A percentile compares a stretch with the other conserved stretches of the same genome.
phyloP scores from a whole-genome alignment of 2,329 filamentous ascomycete genomes.

The Aspergillus sojae region DNA sequence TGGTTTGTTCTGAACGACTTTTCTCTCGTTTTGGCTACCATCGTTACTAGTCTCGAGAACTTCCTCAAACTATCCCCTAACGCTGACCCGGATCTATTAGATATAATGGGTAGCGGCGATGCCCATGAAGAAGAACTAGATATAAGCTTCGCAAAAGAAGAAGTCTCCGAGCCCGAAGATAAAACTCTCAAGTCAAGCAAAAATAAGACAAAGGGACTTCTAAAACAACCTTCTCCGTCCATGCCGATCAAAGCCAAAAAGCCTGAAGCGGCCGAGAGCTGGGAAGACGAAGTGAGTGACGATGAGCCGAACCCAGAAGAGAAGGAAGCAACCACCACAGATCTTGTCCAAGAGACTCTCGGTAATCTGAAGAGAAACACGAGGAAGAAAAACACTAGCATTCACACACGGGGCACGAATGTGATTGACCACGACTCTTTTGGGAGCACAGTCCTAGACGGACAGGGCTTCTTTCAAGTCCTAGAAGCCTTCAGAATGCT shows the following conservation, averaged over 20 bases:
- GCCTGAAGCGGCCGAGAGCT: conserved; percentile 23
- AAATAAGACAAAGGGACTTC: background rate
- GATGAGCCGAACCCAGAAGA: background rate
- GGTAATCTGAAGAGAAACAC: background rate
- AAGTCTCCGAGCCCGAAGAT: background rate
- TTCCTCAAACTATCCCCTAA: background rate
- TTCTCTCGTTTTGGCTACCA: conserved; percentile 51
- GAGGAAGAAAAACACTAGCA: conserved; percentile 6
- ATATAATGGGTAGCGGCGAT: background rate
- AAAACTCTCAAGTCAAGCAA: background rate
- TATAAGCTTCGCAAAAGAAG: background rate
- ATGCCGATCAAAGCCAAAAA: conserved; percentile 8
- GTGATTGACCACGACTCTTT: background rate
- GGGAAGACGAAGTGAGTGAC: conserved; percentile 25
- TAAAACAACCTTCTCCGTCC: background rate
- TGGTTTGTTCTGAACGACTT: conserved; percentile 75
- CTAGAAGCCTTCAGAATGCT: conserved; percentile 34
- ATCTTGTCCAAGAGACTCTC: background rate
- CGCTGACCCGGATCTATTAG: background rate
- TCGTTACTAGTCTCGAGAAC: conserved; percentile 19
- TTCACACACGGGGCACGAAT: background rate
- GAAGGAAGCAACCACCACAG: background rate
- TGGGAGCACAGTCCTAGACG: background rate
- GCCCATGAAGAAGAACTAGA: background rate
- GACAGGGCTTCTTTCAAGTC: conserved; percentile 21